Percentiles rank a stretch among this genome's conserved stretches.
These are phyloP conservation scores for Parastagonospora nodorum DNA, from an alignment of 2,329 filamentous ascomycete species.

Conservation along the genomic window DNA sequence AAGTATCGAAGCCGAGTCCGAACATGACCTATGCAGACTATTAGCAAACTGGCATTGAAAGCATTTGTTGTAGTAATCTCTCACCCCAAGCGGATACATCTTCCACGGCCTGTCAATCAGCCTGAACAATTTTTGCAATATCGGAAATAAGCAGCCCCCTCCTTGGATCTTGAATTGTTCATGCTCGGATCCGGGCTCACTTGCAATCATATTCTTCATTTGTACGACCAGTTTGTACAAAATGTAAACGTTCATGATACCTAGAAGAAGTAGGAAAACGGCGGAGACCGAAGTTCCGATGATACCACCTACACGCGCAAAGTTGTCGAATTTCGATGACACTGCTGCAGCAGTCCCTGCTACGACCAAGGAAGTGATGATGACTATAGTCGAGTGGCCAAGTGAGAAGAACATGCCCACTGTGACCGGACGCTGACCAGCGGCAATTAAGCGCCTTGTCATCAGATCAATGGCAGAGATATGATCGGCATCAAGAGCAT, in stretches of 20 bases:
- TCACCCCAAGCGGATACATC: constrained; percentile 81
- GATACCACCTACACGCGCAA: constrained; percentile 81
- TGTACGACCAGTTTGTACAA: constrained; percentile 75
- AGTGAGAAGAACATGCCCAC: constrained; percentile 95
- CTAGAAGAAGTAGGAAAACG: constrained; percentile 79
- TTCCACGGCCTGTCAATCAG: constrained; percentile 82
- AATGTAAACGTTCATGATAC: constrained; percentile 84
- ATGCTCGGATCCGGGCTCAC: constrained; percentile 53
- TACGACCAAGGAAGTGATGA: constrained; percentile 88
- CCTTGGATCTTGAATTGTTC: constrained; percentile 73
- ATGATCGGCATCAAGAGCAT: constrained; percentile 98
- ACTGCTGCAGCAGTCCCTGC: constrained; percentile 88
- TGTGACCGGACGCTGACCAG: constrained; percentile 83
- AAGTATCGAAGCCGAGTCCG: constrained; percentile 93
- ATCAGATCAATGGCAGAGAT: constrained; percentile 91
- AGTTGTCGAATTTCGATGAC: constrained; percentile 77
- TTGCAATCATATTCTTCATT: constrained; percentile 65
- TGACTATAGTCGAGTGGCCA: constrained; percentile 90
- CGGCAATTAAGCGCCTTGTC: constrained; percentile 85
- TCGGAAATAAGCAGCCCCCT: constrained; percentile 71
- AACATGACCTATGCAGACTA: constrained; percentile 62
- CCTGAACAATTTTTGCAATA: constrained; percentile 78
- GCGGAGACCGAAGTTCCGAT: constrained; percentile 88
- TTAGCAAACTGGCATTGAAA: background rate
- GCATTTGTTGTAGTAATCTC: background rate